phyloP scores from a whole-genome alignment of 2,329 filamentous ascomycete species.

The Diaporthe sp. region DNA sequence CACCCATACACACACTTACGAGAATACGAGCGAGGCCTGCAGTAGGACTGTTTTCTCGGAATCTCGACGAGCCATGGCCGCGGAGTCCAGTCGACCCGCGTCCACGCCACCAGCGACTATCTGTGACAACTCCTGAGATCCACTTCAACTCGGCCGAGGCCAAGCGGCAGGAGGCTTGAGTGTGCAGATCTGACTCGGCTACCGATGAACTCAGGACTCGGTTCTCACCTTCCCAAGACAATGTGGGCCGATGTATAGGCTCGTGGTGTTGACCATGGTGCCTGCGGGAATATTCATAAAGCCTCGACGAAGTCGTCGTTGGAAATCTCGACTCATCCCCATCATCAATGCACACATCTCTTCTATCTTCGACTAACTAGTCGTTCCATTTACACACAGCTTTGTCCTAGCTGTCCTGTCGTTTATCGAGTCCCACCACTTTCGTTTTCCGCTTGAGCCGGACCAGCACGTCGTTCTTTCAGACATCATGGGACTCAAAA shows the following conservation, averaged over 20 bases:
- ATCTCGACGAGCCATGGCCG: background rate
- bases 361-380: background rate
- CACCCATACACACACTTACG: background rate
- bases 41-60: background rate
- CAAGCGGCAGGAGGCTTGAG: slow-evolving; percentile 29
- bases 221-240: background rate
- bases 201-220: background rate
- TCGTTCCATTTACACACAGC: slow-evolving; percentile 9
- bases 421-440: background rate
- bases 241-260: slow-evolving; percentile 2
- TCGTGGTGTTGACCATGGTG: slow-evolving; percentile 12
- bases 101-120: slow-evolving; percentile 12
- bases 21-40: slow-evolving; percentile 21
- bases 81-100: background rate
- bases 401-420: slow-evolving; percentile 9
- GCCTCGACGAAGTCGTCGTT: slow-evolving; percentile 17
- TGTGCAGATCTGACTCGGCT: slow-evolving; percentile 24
- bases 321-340: slow-evolving; percentile 1
- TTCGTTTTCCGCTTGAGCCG: background rate
- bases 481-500: slow-evolving; percentile 32
- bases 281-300: background rate
- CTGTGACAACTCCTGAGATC: slow-evolving; percentile 25
- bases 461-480: background rate
- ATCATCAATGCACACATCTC: background rate
- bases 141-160: slow-evolving; percentile 21